These are phyloP conservation scores for Cutaneotrichosporon spelunceum DNA, from an alignment of 1,284 basidiomycete genomes.

Conservation along the genomic window DNA sequence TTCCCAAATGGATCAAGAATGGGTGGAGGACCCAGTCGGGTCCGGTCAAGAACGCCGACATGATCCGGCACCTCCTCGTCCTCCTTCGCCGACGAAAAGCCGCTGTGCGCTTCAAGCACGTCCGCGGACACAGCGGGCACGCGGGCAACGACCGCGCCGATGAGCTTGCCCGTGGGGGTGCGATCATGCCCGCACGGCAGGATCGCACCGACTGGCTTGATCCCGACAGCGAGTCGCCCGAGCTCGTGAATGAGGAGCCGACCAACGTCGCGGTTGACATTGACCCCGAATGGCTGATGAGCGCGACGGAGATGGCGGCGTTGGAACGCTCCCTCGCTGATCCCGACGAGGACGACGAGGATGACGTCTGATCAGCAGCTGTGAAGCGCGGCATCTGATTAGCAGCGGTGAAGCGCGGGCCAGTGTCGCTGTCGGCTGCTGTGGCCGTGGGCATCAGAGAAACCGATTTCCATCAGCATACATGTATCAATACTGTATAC, in stretches of 20 bases:
- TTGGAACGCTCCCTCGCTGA: conserved; percentile 24
- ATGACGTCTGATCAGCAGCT: no score
- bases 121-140: conserved; percentile 43
- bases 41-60: conserved; percentile 47
- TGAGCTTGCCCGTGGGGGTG: conserved; percentile 44
- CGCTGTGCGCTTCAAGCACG: conserved; percentile 46
- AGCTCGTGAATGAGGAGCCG: conserved; percentile 13
- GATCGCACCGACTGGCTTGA: conserved; percentile 39
- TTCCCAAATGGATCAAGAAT: conserved; percentile 47
- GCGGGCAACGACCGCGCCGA: conserved; percentile 51
- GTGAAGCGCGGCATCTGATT: neutral
- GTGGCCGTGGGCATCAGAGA: no score
- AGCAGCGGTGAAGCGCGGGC: no score
- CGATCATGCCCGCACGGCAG: conserved; percentile 24
- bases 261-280: conserved; percentile 17
- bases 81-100: conserved; percentile 37
- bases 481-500: no score
- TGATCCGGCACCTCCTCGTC: conserved; percentile 49
- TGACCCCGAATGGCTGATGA: conserved; percentile 41
- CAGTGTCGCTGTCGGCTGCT: no score
- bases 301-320: conserved; percentile 30
- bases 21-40: conserved; percentile 33
- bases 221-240: conserved; percentile 32
- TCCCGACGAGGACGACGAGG: neutral
- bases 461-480: no score